Evolutionary conservation across 164 flowering plant genomes (phyloP).

Genomic region (Vitis labrusca): DNA sequence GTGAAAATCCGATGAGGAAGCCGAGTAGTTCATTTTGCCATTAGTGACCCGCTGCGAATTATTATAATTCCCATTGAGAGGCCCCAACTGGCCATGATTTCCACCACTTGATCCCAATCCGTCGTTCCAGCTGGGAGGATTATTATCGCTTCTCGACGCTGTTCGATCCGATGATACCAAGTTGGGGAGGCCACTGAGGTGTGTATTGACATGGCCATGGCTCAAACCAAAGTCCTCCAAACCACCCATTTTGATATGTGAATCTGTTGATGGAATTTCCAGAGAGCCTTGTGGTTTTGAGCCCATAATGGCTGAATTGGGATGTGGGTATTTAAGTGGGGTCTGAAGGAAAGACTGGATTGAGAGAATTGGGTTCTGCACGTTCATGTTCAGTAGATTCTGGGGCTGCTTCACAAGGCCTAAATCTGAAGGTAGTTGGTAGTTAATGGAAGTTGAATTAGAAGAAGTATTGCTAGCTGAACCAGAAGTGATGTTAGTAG

Average conservation of each 20-base stretch:
- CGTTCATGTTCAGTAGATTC: conserved; percentile 12
- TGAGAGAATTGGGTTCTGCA: conserved; percentile 19
- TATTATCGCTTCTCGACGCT: conserved; percentile 5
- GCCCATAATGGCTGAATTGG: conserved; percentile 9
- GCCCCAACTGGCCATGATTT: conserved; percentile 8
- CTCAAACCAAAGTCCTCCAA: conserved; percentile 25
- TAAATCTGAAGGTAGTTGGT: conserved; percentile 20
- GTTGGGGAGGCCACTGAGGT: conserved; percentile 12
- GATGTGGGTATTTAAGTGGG: conserved; percentile 8
- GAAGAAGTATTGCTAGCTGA: conserved; percentile 1
- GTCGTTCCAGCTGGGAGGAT: conserved; percentile 7
- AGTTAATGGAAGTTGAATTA: conserved; percentile 12
- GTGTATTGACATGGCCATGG: conserved; percentile 12
- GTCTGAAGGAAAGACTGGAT: conserved; percentile 26
- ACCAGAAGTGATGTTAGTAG: conserved; percentile 7
- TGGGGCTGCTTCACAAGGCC: conserved; percentile 20
- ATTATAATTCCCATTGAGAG: conserved; percentile 9
- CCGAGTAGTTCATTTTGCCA: conserved; percentile 10
- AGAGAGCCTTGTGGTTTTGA: conserved; percentile 14
- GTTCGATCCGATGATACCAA: conserved; percentile 9
- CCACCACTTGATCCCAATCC: neutral
- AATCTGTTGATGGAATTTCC: conserved; percentile 11
- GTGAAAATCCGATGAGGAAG: conserved; percentile 23
- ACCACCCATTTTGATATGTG: conserved; percentile 14
- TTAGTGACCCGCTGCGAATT: conserved; percentile 1